These are phyloP conservation scores for Alternaria incomplexa DNA, from an alignment of 2,329 filamentous ascomycete genomes.

Conservation along the genomic window DNA sequence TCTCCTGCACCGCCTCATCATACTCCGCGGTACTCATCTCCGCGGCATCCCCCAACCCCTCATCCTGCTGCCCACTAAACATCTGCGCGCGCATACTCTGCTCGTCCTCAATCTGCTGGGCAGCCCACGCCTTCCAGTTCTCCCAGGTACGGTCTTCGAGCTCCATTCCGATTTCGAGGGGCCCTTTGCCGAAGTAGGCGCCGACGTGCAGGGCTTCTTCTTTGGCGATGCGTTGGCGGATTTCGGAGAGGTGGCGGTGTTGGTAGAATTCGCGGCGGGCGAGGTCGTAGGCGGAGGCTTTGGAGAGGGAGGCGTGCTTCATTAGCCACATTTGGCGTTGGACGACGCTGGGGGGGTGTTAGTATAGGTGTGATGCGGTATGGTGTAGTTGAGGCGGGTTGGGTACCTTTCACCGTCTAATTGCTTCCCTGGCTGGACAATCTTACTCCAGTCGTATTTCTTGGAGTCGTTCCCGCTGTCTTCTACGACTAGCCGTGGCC, in stretches of 20 bases:
- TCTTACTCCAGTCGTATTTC: constrained; percentile 77
- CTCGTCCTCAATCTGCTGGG: constrained; percentile 56
- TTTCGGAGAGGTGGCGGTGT: constrained; percentile 79
- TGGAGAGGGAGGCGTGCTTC: constrained; percentile 59
- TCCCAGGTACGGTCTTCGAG: constrained; percentile 83
- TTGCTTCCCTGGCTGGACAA: constrained; percentile 76
- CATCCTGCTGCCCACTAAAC: constrained; percentile 43
- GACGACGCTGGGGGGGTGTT: constrained; percentile 70
- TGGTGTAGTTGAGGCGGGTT: too few species aligned
- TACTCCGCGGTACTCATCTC: constrained; percentile 31
- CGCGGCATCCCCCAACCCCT: constrained; percentile 31
- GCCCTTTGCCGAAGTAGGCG: constrained; percentile 83
- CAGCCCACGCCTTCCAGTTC: constrained; percentile 83
- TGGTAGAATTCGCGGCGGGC: constrained; percentile 91
- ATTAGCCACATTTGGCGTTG: constrained; percentile 91
- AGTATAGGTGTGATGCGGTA: not conserved
- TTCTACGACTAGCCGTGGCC: constrained; percentile 85
- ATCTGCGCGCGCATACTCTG: constrained; percentile 55
- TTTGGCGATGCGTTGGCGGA: constrained; percentile 82
- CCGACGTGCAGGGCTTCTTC: constrained; percentile 89
- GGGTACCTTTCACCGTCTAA: constrained; percentile 82
- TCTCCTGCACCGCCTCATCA: constrained; percentile 45
- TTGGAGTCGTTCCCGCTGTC: constrained; percentile 81
- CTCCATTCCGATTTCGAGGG: constrained; percentile 77
- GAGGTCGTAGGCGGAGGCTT: constrained; percentile 78